Conservation (phyloP, 139 green algal genomes). For the Trebouxia sp. region DNA sequence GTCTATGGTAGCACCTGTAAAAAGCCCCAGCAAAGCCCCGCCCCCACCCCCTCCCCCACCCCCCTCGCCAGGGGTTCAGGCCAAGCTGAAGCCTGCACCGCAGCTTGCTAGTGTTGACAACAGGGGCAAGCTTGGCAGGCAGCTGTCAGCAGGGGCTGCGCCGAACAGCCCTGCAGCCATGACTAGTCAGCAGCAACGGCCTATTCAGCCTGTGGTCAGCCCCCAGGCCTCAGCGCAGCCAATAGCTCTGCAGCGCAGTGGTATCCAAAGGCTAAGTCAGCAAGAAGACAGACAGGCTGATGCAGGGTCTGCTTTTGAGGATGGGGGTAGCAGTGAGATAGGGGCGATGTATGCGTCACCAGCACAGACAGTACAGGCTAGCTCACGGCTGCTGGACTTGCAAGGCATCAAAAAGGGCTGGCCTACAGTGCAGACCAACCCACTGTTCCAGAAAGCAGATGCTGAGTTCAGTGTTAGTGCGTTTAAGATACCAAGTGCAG, state of each 20-base stretch:
- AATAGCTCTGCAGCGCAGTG: no score
- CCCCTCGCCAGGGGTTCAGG: background rate
- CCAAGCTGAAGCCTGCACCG: no score
- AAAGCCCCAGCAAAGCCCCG: no score
- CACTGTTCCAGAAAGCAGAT: background rate
- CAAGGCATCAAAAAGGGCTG: background rate
- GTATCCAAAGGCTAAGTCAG: no score
- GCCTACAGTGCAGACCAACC: constrained; percentile 12
- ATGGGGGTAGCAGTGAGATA: no score
- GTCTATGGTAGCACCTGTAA: no score
- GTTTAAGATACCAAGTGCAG: no score
- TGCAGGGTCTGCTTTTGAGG: no score
- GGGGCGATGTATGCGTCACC: background rate
- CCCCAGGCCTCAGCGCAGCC: no score
- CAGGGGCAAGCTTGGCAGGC: background rate
- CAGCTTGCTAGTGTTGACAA: background rate
- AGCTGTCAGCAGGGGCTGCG: background rate
- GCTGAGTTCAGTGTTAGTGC: background rate
- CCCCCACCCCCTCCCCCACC: constrained; percentile 5
- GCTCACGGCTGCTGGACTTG: background rate
- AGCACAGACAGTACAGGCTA: background rate
- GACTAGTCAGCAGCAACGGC: background rate
- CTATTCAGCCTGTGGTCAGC: no score
- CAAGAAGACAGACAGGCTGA: no score
- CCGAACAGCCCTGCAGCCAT: background rate